These are phyloP conservation scores for Camellia oleifera DNA, from an alignment of 179 eudicot genomes.

Conservation along the genomic window DNA sequence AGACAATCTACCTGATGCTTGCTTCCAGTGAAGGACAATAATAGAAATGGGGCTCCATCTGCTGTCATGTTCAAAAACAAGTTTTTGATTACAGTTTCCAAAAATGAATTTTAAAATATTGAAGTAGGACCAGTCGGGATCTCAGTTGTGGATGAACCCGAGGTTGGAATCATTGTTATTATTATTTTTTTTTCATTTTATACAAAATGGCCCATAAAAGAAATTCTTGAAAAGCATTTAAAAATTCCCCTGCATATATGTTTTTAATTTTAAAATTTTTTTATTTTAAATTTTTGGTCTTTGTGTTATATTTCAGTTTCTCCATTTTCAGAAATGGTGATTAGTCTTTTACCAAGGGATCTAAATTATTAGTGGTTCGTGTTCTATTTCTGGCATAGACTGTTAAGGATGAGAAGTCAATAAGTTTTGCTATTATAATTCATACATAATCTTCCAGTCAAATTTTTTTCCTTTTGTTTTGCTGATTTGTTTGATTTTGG, in stretches of 20 bases:
- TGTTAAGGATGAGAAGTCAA: background rate
- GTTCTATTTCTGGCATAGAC: background rate
- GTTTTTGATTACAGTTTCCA: background rate
- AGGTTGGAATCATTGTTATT: background rate
- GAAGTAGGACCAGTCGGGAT: background rate
- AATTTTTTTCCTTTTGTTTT: slow-evolving; percentile 14
- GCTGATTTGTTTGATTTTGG: slow-evolving; percentile 27
- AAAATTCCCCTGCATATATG: background rate
- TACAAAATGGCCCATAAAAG: background rate
- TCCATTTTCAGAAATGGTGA: background rate
- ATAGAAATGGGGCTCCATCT: background rate
- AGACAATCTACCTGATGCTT: background rate
- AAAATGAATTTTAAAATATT: background rate
- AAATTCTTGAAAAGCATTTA: background rate
- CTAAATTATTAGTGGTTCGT: background rate
- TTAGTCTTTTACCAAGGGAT: background rate
- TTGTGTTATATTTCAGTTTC: background rate
- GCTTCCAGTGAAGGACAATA: background rate
- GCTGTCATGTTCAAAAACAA: background rate
- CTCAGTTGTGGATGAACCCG: background rate
- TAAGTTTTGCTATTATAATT: background rate
- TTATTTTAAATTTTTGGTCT: background rate
- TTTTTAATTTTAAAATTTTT: background rate
- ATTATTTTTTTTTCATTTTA: background rate
- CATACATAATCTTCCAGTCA: background rate